Conservation (phyloP, 2,329 filamentous ascomycete species). For the Graphium sp. region DNA sequence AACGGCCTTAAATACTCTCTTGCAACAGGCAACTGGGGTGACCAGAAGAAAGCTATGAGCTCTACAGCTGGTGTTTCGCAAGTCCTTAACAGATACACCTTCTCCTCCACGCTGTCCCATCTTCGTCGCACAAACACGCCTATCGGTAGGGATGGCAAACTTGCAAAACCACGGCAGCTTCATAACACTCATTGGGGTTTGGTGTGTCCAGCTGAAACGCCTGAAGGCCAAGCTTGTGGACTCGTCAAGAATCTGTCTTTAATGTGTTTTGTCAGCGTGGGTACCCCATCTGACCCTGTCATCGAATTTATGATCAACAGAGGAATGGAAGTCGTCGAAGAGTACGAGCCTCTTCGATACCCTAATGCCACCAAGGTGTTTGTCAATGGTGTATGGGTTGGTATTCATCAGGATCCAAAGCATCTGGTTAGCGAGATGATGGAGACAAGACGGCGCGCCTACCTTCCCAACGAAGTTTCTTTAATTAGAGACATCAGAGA, state of each 20-base stretch:
- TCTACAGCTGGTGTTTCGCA: constrained; percentile 95
- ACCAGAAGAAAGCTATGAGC: constrained; percentile 94
- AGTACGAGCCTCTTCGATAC: constrained; percentile 73
- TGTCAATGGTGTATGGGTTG: constrained; percentile 96
- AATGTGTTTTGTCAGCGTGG: constrained; percentile 97
- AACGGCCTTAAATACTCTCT: constrained; percentile 94
- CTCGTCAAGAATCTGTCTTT: constrained; percentile 94
- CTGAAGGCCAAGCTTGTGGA: constrained; percentile 95
- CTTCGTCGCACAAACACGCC: constrained; percentile 94
- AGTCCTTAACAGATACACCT: constrained; percentile 95
- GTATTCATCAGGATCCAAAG: constrained; percentile 78
- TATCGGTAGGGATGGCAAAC: constrained; percentile 92
- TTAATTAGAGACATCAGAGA: constrained; percentile 93
- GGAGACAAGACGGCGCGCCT: constrained; percentile 60
- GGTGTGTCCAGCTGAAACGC: constrained; percentile 92
- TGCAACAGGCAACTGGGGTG: constrained; percentile 97
- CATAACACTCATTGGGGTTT: constrained; percentile 99
- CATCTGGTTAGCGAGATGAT: constrained; percentile 68
- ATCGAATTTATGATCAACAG: constrained; percentile 90
- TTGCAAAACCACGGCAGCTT: constrained; percentile 91
- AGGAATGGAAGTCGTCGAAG: constrained; percentile 92
- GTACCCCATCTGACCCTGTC: constrained; percentile 77
- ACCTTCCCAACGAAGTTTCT: constrained; percentile 83
- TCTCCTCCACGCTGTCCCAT: constrained; percentile 91
- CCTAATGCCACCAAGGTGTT: constrained; percentile 96